Evolutionary conservation across 306 rosid genomes (phyloP).

Genomic region (Dryas octopetala): DNA sequence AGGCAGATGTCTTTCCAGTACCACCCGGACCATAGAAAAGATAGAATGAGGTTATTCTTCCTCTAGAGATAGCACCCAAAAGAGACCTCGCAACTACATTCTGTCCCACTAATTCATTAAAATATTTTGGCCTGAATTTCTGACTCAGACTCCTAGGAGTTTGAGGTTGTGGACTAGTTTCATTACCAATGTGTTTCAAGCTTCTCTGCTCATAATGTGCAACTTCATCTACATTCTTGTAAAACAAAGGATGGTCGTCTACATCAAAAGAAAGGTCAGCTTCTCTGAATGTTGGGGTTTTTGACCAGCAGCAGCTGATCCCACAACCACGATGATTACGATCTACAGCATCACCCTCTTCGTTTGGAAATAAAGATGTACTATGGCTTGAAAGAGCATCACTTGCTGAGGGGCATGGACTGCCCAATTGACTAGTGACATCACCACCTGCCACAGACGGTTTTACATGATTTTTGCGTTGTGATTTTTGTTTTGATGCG

Average conservation of each 20-base stretch:
- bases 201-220: constrained; percentile 30
- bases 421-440: constrained; percentile 34
- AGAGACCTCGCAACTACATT: constrained; percentile 74
- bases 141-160: constrained; percentile 63
- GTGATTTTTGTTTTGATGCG: constrained; percentile 23
- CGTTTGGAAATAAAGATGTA: constrained; percentile 27
- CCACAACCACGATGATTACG: constrained; percentile 53
- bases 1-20: constrained; percentile 82
- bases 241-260: constrained; percentile 58
- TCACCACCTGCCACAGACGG: constrained; percentile 36
- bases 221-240: constrained; percentile 36
- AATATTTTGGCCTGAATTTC: constrained; percentile 73
- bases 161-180: constrained; percentile 43
- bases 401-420: constrained; percentile 49
- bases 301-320: constrained; percentile 66
- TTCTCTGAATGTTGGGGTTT: constrained; percentile 63
- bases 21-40: constrained; percentile 86
- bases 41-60: constrained; percentile 69
- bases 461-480: constrained; percentile 30
- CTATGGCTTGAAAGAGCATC: constrained; percentile 38
- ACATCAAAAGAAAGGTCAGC: constrained; percentile 35
- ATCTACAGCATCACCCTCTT: constrained; percentile 42
- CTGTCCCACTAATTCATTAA: constrained; percentile 82
- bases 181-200: constrained; percentile 38
- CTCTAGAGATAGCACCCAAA: constrained; percentile 63